Evolutionary conservation across 129 eudicot species (phyloP), one percentile per base, ranked within the genome.

Genomic region (Centaurea solstitialis): DNA sequence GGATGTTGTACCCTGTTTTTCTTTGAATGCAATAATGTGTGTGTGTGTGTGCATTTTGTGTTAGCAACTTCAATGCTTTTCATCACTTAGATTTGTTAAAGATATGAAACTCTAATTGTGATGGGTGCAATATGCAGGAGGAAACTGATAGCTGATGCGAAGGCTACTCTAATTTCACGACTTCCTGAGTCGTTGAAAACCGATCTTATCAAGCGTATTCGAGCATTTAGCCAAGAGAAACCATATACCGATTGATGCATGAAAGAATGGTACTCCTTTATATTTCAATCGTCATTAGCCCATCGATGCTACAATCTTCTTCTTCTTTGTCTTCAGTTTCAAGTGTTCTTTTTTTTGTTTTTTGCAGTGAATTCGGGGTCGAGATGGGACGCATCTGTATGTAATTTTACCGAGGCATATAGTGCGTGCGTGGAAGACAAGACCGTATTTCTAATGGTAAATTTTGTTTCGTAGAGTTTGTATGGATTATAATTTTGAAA

Each of bases 161-260:
- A 87, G 84, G 67, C 75, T 45, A 79, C 72, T 64, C 87, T 92
- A 71, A 68, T 82, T 15, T 65, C 91, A 17, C 83, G 81, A 86
- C 75, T 95, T 77, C 99, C 99, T 0, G 92, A 88, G 85, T 75
- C 93, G 28, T 76, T 95, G 87, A 95, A 93, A 81, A 87, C 88
- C 41, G 72, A 71, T 69, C 88, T 95, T 24, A 80, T 95, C 79
- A 87, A 85, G 72, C 93, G 83, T 59, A 86, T 95, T 62, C 86
- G 78, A 72, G 70, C 88, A 37, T 87, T 89, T 81, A 75, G 86
- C 79, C 82, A 84, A 70, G 89, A 85, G 66, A 76, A 85, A 40
- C 72, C 86, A 76, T 71, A 21, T 15, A 75, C 11, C 20, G 53
- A 33, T 77, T 12, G 82, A 72, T 70, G 83, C 87, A 21, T 87